Evolutionary conservation across 306 rosid species (phyloP).

Genomic region (Lathyrus tuberosus): DNA sequence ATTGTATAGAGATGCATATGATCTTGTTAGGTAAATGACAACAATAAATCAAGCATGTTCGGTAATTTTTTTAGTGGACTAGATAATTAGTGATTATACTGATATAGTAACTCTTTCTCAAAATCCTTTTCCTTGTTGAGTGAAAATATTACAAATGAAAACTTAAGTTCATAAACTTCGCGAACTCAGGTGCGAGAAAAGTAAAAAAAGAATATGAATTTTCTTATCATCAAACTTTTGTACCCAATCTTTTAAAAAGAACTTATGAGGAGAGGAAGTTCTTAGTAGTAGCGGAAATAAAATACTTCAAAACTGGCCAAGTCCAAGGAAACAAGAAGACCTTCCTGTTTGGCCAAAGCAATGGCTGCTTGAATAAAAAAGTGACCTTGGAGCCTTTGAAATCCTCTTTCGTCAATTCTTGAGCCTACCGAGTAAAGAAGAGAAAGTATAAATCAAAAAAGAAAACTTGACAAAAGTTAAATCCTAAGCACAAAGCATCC

Average conservation of each 20-base stretch:
- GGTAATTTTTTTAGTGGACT: constrained; percentile 7
- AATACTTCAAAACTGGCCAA: too few relatives aligned
- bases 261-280: too few relatives aligned
- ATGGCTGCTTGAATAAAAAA: too few relatives aligned
- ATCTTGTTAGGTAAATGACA: not conserved
- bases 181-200: constrained; percentile 1
- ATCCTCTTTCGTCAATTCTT: constrained; percentile 68
- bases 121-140: not conserved
- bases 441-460: not conserved
- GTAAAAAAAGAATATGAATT: too few relatives aligned
- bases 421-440: constrained; percentile 52
- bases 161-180: not conserved
- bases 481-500: not conserved
- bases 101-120: not conserved
- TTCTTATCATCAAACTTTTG: too few relatives aligned
- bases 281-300: too few relatives aligned
- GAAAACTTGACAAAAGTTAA: not conserved
- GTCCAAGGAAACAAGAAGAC: too few relatives aligned
- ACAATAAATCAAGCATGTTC: not conserved
- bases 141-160: constrained; percentile 9
- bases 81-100: not conserved
- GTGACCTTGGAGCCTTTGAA: too few relatives aligned
- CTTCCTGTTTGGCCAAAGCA: too few relatives aligned
- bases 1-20: not conserved
- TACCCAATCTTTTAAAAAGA: too few relatives aligned